Evolutionary conservation across 1,284 basidiomycete genomes (phyloP), one percentile per base, ranked within the genome.

Genomic region (Meripilus lineatus): DNA sequence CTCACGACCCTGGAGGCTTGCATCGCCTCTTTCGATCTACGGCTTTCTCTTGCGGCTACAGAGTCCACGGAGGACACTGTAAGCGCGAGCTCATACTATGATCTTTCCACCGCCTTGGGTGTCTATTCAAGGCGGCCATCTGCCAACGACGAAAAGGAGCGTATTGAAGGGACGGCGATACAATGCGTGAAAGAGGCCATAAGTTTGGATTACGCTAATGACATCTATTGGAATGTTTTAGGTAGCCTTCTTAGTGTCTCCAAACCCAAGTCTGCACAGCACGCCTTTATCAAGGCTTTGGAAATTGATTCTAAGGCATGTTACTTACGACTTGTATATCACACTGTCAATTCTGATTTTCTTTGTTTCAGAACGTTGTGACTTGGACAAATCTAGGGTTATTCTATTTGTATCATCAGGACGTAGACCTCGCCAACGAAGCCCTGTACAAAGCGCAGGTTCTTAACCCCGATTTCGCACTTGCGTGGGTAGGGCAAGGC

Each of bases 401-500:
- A 45, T 71, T 99, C 37, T 99, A 94, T 62, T 72, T 95, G n/a
- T 68, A 84, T 44, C 75, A 94, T 52, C 72, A 77, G 22, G 95
- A 99, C 61, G 57, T 74, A 0, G 87, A 92, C 46, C 70, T 99
- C 24, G 93, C 94, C 0, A 89, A 89, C 52, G 83, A 94, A 58
- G 84, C 89, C 1, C 82, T 99, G 55, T 77, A 86, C 55, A 84
- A 84, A 50, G 90, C 94, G 13, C 95, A 98, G 61, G 85, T 85
- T 10, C 72, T 94, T 17, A 93, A 98, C 67, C 92, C 96, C 2
- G 95, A 98, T 57, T 88, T 84, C 65, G 77, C 87, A 0, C 62
- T 83, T 22, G 84, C 93, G n/a, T 99, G 96, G 96, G 75, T 96
- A 13, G 96, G 94, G 1, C 93, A 95, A 61, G 93, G 85, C 4